Conservation (phyloP, 495 filamentous ascomycete genomes). For the Opeltia flavorubescens region DNA sequence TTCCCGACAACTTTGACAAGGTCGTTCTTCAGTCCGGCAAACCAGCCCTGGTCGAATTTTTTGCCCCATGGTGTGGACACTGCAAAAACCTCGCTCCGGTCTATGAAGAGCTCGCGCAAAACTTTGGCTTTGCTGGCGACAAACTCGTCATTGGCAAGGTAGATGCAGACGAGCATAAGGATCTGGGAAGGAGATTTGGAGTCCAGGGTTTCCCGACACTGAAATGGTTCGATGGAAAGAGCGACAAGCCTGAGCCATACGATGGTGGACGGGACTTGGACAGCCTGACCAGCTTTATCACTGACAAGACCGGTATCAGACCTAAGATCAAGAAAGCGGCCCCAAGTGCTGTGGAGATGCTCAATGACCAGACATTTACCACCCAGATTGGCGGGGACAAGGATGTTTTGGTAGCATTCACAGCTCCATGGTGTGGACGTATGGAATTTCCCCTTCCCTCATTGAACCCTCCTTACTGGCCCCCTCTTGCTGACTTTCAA, state of each 20-base stretch:
- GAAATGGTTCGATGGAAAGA: slow-evolving; percentile 98
- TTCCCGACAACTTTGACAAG: slow-evolving; percentile 77
- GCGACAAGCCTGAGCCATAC: slow-evolving; percentile 74
- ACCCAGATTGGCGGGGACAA: slow-evolving; percentile 67
- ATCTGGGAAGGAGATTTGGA: slow-evolving; percentile 69
- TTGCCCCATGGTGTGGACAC: slow-evolving; percentile 98
- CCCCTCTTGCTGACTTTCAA: slow-evolving; percentile 11
- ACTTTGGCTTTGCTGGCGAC: slow-evolving; percentile 58
- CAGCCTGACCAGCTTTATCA: slow-evolving; percentile 63
- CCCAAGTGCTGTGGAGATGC: slow-evolving; percentile 60
- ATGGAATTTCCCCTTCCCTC: slow-evolving; percentile 28
- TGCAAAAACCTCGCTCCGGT: slow-evolving; percentile 94
- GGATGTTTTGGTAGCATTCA: slow-evolving; percentile 90
- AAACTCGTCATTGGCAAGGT: slow-evolving; percentile 90
- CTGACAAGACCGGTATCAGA: slow-evolving; percentile 78
- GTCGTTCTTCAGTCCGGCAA: slow-evolving; percentile 84
- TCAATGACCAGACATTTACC: slow-evolving; percentile 71
- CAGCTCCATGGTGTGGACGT: slow-evolving; percentile 95
- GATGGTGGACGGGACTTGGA: slow-evolving; percentile 79
- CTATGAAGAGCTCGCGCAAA: slow-evolving; percentile 80
- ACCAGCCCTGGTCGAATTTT: slow-evolving; percentile 96
- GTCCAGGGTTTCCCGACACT: slow-evolving; percentile 92
- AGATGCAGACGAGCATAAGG: slow-evolving; percentile 79
- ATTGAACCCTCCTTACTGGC: slow-evolving; percentile 10
- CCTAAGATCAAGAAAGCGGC: slow-evolving; percentile 54